These are phyloP conservation scores for Paramecium tetraurelia DNA, from an alignment of 73 alveolate genomes.

Conservation along the genomic window DNA sequence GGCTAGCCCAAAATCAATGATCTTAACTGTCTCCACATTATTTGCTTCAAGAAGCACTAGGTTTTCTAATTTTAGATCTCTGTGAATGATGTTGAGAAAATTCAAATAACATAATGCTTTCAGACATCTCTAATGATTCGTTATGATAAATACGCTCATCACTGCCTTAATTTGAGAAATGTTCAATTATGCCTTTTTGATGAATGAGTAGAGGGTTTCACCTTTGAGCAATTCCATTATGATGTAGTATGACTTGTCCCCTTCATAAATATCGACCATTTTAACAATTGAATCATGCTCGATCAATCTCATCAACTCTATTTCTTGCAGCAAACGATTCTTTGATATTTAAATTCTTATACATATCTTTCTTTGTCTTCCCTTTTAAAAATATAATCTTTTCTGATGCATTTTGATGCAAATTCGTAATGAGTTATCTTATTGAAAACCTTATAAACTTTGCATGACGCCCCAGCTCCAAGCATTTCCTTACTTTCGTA, in stretches of 20 bases:
- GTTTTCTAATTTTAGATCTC: constrained; percentile 75
- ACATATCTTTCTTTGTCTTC: constrained; percentile 37
- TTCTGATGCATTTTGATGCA: constrained; percentile 47
- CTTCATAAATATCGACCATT: constrained; percentile 22
- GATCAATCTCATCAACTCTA: not conserved
- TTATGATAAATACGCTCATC: not conserved
- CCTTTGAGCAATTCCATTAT: not conserved
- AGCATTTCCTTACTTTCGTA: not conserved
- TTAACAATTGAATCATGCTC: constrained; percentile 10
- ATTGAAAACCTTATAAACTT: not conserved
- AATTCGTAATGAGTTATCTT: not conserved
- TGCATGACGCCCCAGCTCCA: constrained; percentile 12
- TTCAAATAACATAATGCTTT: constrained; percentile 61
- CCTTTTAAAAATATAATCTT: constrained; percentile 35
- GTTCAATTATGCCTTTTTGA: not conserved
- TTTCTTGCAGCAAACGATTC: constrained; percentile 39
- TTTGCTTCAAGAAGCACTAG: not conserved
- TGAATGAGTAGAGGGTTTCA: not conserved
- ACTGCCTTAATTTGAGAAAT: not conserved
- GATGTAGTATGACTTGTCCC: constrained; percentile 8
- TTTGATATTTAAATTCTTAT: not conserved
- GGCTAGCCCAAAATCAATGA: constrained; percentile 58
- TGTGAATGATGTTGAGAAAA: constrained; percentile 59
- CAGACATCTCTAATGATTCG: not conserved
- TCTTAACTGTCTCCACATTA: not conserved